Base-by-base conservation (phyloP, 2,329 filamentous ascomycete species). In the Botryotinia convoluta region DNA sequence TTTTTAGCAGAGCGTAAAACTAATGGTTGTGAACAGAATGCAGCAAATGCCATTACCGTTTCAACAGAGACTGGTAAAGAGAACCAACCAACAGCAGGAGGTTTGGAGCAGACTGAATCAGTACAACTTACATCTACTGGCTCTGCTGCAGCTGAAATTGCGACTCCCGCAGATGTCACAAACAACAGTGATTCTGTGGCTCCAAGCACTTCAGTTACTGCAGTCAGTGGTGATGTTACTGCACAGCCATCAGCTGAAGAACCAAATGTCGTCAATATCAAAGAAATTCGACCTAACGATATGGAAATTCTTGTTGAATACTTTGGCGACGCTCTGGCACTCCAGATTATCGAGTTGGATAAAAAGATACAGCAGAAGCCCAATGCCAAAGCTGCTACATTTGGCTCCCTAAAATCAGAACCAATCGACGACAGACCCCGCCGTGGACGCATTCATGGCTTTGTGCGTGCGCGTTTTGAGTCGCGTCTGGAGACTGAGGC, bases 401-500 rank as follows among this genome's bases (percentile, higher is more conserved):
- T 91, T 75, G 85, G 86, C 10, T 83, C 83, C 8, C 79, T 92
- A 54, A 83, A 83, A 18, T 87, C 87, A 2, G 82, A 84, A 12
- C 83, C 85, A 6, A 87, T 93, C 57, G 82, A 84, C 6, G 89
- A 92, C 77, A 90, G 90, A 76, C 86, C 87, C 29, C 80, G 85
- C 72, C 89, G 91, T 12, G 90, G 89, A 54, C 84, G 87, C 75
- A 87, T 92, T 12, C 91, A 93, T 80, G 64, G 72, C 16, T 73
- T 78, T 59, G 73, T 93, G 32, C 89, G 91, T 54, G 86, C 87
- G 18, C 88, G 92, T 72, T 93, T 93, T 79, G 82, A 85, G 29
- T 88, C 87, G 10, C 86, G 86, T 68, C 83, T 93, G 22, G 90
- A 92, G 76, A 92, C 90, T 1, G 83, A 83, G 8, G 91, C 90